Conservation (phyloP, 2,329 filamentous ascomycete genomes). For the Mycocentrospora acerina region DNA sequence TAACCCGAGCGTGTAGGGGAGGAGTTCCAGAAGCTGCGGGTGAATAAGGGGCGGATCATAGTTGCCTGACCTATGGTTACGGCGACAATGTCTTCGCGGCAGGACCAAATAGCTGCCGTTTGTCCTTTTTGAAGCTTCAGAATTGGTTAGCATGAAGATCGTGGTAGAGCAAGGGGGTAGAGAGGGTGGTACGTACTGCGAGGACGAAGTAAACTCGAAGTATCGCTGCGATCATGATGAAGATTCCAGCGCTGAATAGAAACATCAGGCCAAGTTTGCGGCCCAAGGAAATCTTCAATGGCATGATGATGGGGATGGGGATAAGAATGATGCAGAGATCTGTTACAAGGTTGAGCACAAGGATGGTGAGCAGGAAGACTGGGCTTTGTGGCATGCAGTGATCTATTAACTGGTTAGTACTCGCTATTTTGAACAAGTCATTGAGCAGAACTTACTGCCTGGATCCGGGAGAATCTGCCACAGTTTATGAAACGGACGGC, state of each 20-base stretch:
- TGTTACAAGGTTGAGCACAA: constrained; percentile 38
- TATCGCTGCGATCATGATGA: constrained; percentile 36
- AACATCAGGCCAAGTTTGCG: constrained; percentile 35
- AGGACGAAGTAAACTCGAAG: constrained; percentile 32
- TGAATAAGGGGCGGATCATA: constrained; percentile 34
- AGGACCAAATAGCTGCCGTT: constrained; percentile 42
- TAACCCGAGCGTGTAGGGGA: constrained; percentile 2
- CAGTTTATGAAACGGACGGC: constrained; percentile 36
- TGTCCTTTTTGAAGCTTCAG: constrained; percentile 12
- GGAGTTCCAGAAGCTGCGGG: constrained; percentile 12
- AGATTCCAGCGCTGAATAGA: constrained; percentile 38
- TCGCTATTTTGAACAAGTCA: neutral
- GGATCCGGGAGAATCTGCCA: constrained; percentile 45
- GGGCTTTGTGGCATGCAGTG: constrained; percentile 39
- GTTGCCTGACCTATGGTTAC: constrained; percentile 43
- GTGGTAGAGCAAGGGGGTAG: neutral
- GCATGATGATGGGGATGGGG: constrained; percentile 38
- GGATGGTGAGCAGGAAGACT: constrained; percentile 34
- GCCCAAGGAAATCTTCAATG: constrained; percentile 27
- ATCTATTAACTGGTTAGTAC: neutral
- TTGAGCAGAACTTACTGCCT: constrained; percentile 30
- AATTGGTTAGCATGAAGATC: neutral
- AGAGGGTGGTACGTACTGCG: constrained; percentile 17
- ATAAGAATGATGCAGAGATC: constrained; percentile 42
- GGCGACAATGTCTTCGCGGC: constrained; percentile 43